Base-by-base conservation (phyloP, 495 filamentous ascomycete species). In the Hypomontagnella submonticulosa region DNA sequence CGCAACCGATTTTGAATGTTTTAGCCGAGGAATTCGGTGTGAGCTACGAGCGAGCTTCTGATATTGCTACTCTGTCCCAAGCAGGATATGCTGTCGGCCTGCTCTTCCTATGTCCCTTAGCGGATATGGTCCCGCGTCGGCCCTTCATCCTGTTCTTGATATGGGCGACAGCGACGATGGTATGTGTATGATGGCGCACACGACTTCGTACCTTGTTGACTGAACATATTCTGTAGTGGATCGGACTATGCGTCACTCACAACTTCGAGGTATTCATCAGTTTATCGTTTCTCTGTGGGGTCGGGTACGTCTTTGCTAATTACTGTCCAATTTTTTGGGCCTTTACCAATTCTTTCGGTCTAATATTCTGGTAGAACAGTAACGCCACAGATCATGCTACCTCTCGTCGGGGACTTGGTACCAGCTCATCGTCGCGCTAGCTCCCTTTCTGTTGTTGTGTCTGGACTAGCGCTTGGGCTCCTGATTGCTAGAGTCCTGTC, bases 361-460 rank as follows among this genome's bases (percentile, higher is more conserved):
- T 57, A 61, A 67, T 18, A 13, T 4, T 42, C 4, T 4, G 11
- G 4, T 63, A 87, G 87, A 7, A 92, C 90, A 0, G 90, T 92
- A 13, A 92, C 90, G 7, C 90, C 90, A 2, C 89, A 93, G 77
- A 79, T 91, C 20, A 90, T 92, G 88, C 83, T 93, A 18, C 90
- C 90, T 0, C 80, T 93, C 0, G 89, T 92, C 12, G 90, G 89
- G 34, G 88, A 91, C 63, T 84, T 92, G 30, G 88, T 88, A 3
- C 90, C 90, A 0, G 80, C 86, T 12, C 71, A 85, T 36, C 83
- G 84, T 37, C 85, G 89, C 2, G 89, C 89, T 15, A 83, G 85
- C 10, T 86, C 88, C 85, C 56, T 81, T 1, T 88, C 87, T 10
- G 84, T 92, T 65, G 89, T 92, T 4, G 84, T 88, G 32, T 89